phyloP scores from a whole-genome alignment of 2,329 filamentous ascomycete species.

The Alternaria infectoria region DNA sequence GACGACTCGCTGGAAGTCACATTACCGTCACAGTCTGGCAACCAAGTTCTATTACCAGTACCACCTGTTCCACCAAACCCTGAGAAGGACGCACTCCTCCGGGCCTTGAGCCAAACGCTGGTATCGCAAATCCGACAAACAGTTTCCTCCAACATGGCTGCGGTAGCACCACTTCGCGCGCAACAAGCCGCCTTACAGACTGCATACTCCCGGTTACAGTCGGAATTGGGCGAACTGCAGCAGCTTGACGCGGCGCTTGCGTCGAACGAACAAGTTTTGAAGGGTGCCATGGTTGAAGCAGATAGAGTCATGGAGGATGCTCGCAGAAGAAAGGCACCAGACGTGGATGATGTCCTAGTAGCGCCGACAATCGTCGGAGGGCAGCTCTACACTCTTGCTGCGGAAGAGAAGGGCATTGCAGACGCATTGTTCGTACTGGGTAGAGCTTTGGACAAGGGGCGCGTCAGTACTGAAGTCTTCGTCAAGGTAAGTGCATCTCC shows the following conservation, averaged over 20 bases:
- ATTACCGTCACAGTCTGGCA: slow-evolving; percentile 56
- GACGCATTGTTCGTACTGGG: slow-evolving; percentile 87
- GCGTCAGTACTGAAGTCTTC: slow-evolving; percentile 75
- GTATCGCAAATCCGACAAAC: slow-evolving; percentile 71
- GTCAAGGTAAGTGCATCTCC: slow-evolving; percentile 63
- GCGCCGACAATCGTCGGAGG: slow-evolving; percentile 91
- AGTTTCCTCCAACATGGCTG: slow-evolving; percentile 73
- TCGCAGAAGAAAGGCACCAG: slow-evolving; percentile 71
- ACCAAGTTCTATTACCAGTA: slow-evolving; percentile 63
- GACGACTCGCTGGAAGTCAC: slow-evolving; percentile 68
- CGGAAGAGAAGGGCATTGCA: slow-evolving; percentile 84
- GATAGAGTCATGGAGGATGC: slow-evolving; percentile 78
- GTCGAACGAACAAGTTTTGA: slow-evolving; percentile 79
- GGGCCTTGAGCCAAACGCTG: slow-evolving; percentile 75
- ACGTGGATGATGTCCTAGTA: slow-evolving; percentile 90
- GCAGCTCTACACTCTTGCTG: slow-evolving; percentile 87
- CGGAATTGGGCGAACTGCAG: slow-evolving; percentile 74
- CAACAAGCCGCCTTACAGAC: slow-evolving; percentile 79
- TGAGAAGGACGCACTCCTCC: slow-evolving; percentile 86
- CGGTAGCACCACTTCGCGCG: slow-evolving; percentile 75
- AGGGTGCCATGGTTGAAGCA: slow-evolving; percentile 77
- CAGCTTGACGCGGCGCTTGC: slow-evolving; percentile 73
- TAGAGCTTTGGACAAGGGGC: slow-evolving; percentile 73
- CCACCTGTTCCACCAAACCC: slow-evolving; percentile 95
- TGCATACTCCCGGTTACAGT: slow-evolving; percentile 72